phyloP scores from a whole-genome alignment of 1,284 basidiomycete genomes.

The Inonotus obliquus region DNA sequence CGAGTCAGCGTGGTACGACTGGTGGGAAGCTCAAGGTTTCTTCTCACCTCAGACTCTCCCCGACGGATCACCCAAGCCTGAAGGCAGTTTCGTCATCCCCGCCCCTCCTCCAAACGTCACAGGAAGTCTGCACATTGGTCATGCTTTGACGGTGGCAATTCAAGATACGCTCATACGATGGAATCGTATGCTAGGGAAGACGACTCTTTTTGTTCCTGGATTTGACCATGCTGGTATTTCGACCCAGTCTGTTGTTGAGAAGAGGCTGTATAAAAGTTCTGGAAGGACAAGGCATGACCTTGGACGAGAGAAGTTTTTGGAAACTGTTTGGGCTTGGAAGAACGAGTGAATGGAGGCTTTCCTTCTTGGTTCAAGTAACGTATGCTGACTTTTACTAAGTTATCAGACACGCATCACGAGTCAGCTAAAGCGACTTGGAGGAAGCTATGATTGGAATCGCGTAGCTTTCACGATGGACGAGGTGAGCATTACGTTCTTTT shows the following conservation, averaged over 20 bases:
- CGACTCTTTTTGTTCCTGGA: slow-evolving; percentile 88
- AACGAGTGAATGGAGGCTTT: slow-evolving; percentile 63
- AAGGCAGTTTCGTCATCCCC: slow-evolving; percentile 84
- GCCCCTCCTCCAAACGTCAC: slow-evolving; percentile 99
- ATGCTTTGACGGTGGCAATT: slow-evolving; percentile 90
- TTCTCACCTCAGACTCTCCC: slow-evolving; percentile 76
- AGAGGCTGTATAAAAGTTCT: slow-evolving; percentile 80
- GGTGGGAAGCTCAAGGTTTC: slow-evolving; percentile 92
- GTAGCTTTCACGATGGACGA: slow-evolving; percentile 96
- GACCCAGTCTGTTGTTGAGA: slow-evolving; percentile 97
- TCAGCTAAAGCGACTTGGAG: slow-evolving; percentile 88
- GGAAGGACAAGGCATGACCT: slow-evolving; percentile 90
- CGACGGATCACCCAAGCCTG: slow-evolving; percentile 52
- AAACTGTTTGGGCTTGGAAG: slow-evolving; percentile 96
- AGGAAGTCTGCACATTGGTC: slow-evolving; percentile 94
- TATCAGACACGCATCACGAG: slow-evolving; percentile 71
- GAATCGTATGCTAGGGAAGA: slow-evolving; percentile 96
- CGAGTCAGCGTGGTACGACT: slow-evolving; percentile 97
- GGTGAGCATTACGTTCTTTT: slow-evolving; percentile 37
- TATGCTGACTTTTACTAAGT: slow-evolving; percentile 26
- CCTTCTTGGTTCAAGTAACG: slow-evolving; percentile 18
- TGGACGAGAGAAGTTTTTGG: slow-evolving; percentile 89
- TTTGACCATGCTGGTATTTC: slow-evolving; percentile 99
- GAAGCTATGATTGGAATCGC: slow-evolving; percentile 92
- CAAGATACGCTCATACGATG: slow-evolving; percentile 89